Base-by-base conservation (phyloP, 768 basidiomycete genomes). In the Lactarius quietus region DNA sequence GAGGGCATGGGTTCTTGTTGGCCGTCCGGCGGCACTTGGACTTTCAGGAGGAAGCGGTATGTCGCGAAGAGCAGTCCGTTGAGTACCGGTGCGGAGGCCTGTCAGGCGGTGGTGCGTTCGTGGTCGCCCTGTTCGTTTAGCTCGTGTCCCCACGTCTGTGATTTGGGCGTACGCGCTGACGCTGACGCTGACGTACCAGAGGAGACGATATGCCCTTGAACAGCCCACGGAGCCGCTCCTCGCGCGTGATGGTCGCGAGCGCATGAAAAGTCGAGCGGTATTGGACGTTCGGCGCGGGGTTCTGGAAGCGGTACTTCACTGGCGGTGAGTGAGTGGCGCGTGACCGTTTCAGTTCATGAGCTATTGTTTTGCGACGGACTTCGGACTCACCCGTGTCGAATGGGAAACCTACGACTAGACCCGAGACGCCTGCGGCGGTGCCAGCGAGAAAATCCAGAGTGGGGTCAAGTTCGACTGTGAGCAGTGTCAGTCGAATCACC, bases 11-110 rank as follows among this genome's bases (percentile, higher is more conserved):
- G n/a, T n/a, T n/a, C n/a, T n/a, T 81, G 23, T 6, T 29, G 20
- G 3, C 79, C 72, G 5, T 77, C 73, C 56, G 75, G 71, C 1
- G 82, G 78, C 6, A 86, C 77, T 72, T 94, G 90, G 0, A 84
- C 65, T 56, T 85, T 83, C 79, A 93, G 84, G 59, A 95, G 81
- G 72, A 90, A 86, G 26, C 87, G 85, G 77, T 96, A 96, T 0
- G 88, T 86, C 0, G 92, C 84, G 74, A 97, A 96, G 4, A 95
- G 86, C 18, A 93, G 78, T 15, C 94, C 93, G 71, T 95, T 97
- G 80, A 93, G 82, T 2, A 90, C 77, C 0, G 91, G 90, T 28
- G 83, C 83, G 3, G 86, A 84, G 1, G 84, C 81, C 91, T 92
- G 67, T 29, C 20, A 52, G 43, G 3, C 29, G 29, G 7, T 29